Evolutionary conservation across 345 rosid species (phyloP), one percentile per base, ranked within the genome.

Genomic region (Corchorus capsularis): DNA sequence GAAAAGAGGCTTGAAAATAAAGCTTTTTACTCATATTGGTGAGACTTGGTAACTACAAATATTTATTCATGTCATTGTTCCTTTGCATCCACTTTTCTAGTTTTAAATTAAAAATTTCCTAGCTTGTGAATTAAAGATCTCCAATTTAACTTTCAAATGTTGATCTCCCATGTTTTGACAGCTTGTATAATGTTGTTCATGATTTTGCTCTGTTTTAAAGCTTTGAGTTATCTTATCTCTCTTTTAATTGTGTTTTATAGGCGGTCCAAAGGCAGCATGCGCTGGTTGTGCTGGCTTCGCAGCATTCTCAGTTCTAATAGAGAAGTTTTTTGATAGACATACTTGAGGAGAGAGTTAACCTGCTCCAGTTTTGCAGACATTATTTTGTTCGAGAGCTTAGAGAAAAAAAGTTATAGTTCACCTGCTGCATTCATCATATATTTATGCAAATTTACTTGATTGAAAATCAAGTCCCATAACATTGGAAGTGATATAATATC

Each of bases 241-340:
- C 19, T 67, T 34, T 14, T 12, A 50, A 14, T 77, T 61, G 43
- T 52, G 56, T 77, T 45, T 74, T 61, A 54, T 63, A 91, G 98
- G 91, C 68, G 98, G 99, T 71, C 97, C 97, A 41, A 88, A 88
- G 84, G 98, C 99, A 19, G 91, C 96, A 39, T 93, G 99, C 69
- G 82, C 62, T 69, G 97, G 99, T 63, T 95, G 99, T 72, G 99
- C 97, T 37, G 98, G 96, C 20, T 93, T 95, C 77, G 98, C 98
- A 35, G 85, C 98, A 72, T 95, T 95, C 88, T 95, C 99, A 22
- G 98, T 91, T n/a, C 71, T 85, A 73, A 95, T 95, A 22, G 99
- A 95, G 94, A 95, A 95, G 92, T 86, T 95, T 85, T 78, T 95
- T 0, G 98, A 95, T 4, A 80, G 94, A 32, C 93, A 89, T 80